Percentiles rank a stretch among this genome's conserved stretches.
Evolutionary conservation across 108 stramenopile genomes (phyloP).

Genomic region (Cylindrotheca closterium): DNA sequence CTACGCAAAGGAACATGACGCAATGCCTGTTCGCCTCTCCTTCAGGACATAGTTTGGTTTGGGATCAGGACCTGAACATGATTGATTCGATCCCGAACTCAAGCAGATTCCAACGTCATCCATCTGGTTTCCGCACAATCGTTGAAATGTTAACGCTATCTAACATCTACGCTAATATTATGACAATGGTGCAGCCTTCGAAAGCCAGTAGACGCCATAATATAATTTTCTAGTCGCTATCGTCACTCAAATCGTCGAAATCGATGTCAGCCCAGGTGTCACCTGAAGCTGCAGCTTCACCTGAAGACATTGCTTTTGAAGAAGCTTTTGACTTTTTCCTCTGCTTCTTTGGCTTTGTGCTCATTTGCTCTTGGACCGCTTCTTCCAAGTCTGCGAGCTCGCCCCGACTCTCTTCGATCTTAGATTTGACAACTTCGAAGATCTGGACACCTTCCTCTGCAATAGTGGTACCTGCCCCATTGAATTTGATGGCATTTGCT

Average conservation of each 20-base stretch:
- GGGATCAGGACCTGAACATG: neutral
- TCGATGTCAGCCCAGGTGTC: conserved; percentile 10
- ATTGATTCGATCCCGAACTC: no score
- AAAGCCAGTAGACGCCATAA: no score
- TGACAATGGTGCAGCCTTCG: no score
- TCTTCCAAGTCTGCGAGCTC: conserved; percentile 76
- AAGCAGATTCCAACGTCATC: no score
- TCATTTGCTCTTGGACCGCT: conserved; percentile 74
- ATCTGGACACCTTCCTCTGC: conserved; percentile 73
- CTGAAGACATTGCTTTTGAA: neutral
- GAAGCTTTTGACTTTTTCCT: conserved; percentile 21
- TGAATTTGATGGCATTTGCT: conserved; percentile 84
- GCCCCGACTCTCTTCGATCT: conserved; percentile 55
- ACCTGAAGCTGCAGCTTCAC: neutral
- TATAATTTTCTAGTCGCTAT: no score
- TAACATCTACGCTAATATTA: no score
- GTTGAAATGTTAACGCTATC: no score
- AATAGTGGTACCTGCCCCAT: conserved; percentile 51
- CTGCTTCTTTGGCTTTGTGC: conserved; percentile 42
- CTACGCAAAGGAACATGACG: no score
- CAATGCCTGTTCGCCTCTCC: no score
- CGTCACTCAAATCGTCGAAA: conserved; percentile 18
- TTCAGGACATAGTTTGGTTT: no score
- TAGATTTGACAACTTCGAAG: conserved; percentile 60
- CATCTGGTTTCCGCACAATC: no score